Evolutionary conservation across 2,329 filamentous ascomycete species (phyloP).

Genomic region (Ophiostoma fasciatum): DNA sequence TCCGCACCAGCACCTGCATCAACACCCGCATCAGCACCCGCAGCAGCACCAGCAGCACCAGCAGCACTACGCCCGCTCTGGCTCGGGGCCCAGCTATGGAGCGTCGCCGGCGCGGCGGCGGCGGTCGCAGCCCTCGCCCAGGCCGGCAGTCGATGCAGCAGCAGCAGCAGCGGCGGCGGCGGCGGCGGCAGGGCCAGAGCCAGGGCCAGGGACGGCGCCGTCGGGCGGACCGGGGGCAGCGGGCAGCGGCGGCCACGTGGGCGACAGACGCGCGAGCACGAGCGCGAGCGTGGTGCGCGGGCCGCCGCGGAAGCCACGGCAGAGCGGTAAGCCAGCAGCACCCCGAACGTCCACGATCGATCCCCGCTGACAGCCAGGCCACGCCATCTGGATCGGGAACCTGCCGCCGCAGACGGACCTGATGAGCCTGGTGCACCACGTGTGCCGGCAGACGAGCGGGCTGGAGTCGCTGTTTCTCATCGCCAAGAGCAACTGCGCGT

Average conservation of each 20-base stretch:
- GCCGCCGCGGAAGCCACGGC: constrained; percentile 40
- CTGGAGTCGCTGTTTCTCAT: constrained; percentile 88
- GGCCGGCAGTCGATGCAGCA: too few relatives aligned
- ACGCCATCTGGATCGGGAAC: constrained; percentile 94
- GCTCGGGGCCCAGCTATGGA: too few relatives aligned
- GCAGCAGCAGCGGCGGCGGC: too few relatives aligned
- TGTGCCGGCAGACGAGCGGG: constrained; percentile 62
- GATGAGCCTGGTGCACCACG: constrained; percentile 77
- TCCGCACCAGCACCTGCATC: too few relatives aligned
- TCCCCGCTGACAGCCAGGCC: constrained; percentile 33
- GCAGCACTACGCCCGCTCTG: too few relatives aligned
- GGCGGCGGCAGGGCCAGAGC: too few relatives aligned
- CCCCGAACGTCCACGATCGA: too few relatives aligned
- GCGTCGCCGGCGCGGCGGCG: too few relatives aligned
- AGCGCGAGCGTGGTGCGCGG: constrained; percentile 30
- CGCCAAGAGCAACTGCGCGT: constrained; percentile 93
- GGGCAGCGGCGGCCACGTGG: neutral
- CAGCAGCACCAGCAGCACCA: too few relatives aligned
- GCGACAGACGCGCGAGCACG: constrained; percentile 14
- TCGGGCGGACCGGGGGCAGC: too few relatives aligned
- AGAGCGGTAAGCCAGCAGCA: constrained; percentile 44
- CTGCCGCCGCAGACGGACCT: constrained; percentile 71
- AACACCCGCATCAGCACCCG: too few relatives aligned
- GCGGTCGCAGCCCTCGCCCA: too few relatives aligned
- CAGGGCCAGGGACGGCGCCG: neutral